These are phyloP conservation scores for Tagetes patula DNA, from an alignment of 129 eudicot species.

Conservation along the genomic window DNA sequence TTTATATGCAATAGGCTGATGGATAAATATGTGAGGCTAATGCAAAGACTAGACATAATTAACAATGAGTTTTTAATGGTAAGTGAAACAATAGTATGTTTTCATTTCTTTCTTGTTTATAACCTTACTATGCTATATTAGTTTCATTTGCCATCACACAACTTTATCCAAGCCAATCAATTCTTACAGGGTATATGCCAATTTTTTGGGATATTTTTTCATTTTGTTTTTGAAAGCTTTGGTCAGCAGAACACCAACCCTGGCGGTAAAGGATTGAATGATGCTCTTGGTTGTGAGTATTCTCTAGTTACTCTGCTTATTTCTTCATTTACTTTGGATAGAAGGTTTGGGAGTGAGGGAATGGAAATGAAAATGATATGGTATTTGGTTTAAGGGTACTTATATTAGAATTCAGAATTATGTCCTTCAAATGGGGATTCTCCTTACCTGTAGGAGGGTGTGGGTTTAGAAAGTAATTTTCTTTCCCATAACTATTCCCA, in stretches of 20 bases:
- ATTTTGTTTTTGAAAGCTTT: slow-evolving; percentile 74
- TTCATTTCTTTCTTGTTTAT: slow-evolving; percentile 10
- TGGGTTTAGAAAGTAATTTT: background rate
- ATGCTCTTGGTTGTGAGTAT: slow-evolving; percentile 66
- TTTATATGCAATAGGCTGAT: slow-evolving; percentile 54
- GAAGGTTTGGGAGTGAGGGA: slow-evolving; percentile 4
- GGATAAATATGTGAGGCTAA: slow-evolving; percentile 94
- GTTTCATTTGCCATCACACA: slow-evolving; percentile 3
- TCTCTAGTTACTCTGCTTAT: background rate
- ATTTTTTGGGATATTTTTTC: slow-evolving; percentile 75
- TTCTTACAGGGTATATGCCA: slow-evolving; percentile 80
- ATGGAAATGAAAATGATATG: slow-evolving; percentile 9
- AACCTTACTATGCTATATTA: slow-evolving; percentile 1
- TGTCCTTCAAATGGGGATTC: background rate
- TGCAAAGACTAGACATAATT: slow-evolving; percentile 84
- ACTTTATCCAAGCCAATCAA: slow-evolving; percentile 5
- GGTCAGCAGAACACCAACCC: slow-evolving; percentile 54
- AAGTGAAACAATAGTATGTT: slow-evolving; percentile 19
- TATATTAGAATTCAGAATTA: background rate
- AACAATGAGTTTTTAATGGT: slow-evolving; percentile 86
- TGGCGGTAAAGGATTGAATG: slow-evolving; percentile 64
- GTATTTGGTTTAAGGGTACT: slow-evolving; percentile 8
- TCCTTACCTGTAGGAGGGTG: background rate
- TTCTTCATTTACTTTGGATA: background rate
- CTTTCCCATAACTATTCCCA: background rate